phyloP scores from a whole-genome alignment of 2,329 filamentous ascomycete species.

The Trichoderma aggressivum region DNA sequence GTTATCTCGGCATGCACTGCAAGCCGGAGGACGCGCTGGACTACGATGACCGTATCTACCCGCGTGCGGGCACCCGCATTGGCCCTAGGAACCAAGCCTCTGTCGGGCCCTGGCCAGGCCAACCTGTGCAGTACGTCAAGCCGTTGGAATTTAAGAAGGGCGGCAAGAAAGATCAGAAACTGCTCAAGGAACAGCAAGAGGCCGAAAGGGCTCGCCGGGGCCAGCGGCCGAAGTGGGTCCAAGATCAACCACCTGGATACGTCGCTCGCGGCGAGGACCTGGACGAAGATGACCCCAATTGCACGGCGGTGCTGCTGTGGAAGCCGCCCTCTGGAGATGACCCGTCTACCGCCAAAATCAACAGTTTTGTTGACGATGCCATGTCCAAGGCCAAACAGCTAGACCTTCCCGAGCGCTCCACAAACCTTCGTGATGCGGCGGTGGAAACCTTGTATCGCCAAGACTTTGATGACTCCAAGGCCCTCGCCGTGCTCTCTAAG shows the following conservation, averaged over 20 bases:
- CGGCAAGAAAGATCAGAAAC: constrained; percentile 73
- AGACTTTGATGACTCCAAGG: constrained; percentile 67
- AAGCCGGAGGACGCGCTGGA: constrained; percentile 92
- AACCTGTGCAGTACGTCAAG: constrained; percentile 86
- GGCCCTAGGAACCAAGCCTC: constrained; percentile 89
- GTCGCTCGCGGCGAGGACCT: constrained; percentile 78
- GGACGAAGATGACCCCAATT: constrained; percentile 65
- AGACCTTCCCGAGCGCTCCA: constrained; percentile 71
- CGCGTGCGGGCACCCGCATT: constrained; percentile 86
- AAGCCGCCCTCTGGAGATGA: constrained; percentile 63
- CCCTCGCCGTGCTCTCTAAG: constrained; percentile 66
- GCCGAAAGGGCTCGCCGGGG: constrained; percentile 76
- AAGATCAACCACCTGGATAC: constrained; percentile 87
- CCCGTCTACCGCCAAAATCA: constrained; percentile 56
- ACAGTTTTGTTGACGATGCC: constrained; percentile 72
- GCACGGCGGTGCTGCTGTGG: constrained; percentile 74
- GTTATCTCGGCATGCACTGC: constrained; percentile 93
- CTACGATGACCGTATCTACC: constrained; percentile 96
- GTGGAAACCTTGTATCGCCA: constrained; percentile 68
- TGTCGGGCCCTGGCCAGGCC: constrained; percentile 80
- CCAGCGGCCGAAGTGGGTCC: constrained; percentile 85
- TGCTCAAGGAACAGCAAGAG: constrained; percentile 78
- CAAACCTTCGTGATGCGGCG: constrained; percentile 85
- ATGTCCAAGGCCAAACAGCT: constrained; percentile 62
- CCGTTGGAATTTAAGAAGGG: constrained; percentile 80